Base-by-base conservation (phyloP, 1,139 yeast species). In the Hansenula anomala region DNA sequence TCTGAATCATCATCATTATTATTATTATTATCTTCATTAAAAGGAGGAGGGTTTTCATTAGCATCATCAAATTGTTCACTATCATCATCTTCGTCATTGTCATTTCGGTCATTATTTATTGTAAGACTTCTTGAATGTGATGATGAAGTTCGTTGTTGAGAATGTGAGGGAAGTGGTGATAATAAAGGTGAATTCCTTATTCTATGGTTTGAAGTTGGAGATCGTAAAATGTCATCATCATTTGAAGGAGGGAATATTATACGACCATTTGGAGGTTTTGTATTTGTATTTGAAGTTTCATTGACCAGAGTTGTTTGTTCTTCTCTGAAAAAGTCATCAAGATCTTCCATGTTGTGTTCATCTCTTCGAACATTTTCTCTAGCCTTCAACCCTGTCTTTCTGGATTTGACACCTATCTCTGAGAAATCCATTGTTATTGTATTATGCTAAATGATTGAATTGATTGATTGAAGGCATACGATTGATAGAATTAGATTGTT, bases 331-430 rank as follows among this genome's bases (percentile, higher is more conserved):
- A 83, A 88, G 40, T 80, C 95, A 49, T 83, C 85, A 30, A 87
- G 61, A 51, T 81, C 85, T 55, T 88, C 96, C 81, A 87, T 77
- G 28, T 88, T 83, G 55, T 78, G 73, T 42, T 74, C 75, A 58
- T 85, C 94, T 48, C 76, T 73, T 26, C 66, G 61, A 33, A 83
- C 54, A 58, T 78, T 68, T 40, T 66, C 58, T 38, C 65, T 68
- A 4, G 79, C 78, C 42, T 64, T 65, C 17, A 80, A 57, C 10
- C 87, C 87, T 2, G 85, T 75, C 57, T 77, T 78, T 17, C 86
- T 67, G 36, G 84, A 72, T 57, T 64, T 68, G 28, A 67, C 56
- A 14, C 86, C 86, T 30, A 78, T 60, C 39, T 68, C 65, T 55
- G 77, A 63, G 48, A 73, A 67, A 54, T 77, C 79, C 68, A 64